Conservation (phyloP, 2,329 filamentous ascomycete species). For the Fusarium sarcochroum region DNA sequence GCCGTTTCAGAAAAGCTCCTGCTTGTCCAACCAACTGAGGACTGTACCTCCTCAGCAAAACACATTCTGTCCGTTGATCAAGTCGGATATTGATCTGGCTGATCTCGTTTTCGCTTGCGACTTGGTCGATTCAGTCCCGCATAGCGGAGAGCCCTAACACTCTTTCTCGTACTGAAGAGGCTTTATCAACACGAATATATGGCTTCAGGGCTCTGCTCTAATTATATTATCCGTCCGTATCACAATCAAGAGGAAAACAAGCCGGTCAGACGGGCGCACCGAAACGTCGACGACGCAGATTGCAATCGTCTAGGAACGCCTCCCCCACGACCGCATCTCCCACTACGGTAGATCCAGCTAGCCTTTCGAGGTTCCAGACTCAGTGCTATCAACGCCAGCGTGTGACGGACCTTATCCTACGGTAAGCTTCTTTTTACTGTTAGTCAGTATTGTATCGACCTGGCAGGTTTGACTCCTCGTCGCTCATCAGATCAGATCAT, state of each 20-base stretch:
- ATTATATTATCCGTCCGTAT: conserved; percentile 21
- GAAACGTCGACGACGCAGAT: conserved; percentile 29
- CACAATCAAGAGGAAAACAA: conserved; percentile 3
- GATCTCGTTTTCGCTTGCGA: conserved; percentile 2
- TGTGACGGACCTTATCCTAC: conserved; percentile 20
- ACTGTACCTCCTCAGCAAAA: neutral
- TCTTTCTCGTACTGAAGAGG: conserved; percentile 2
- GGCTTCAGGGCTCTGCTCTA: conserved; percentile 7
- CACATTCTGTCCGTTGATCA: neutral
- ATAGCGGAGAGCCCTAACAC: neutral
- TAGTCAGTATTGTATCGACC: neutral
- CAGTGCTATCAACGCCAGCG: conserved; percentile 16
- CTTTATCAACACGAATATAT: conserved; percentile 2
- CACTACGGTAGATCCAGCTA: conserved; percentile 26
- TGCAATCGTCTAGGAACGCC: conserved; percentile 25
- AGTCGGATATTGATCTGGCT: neutral
- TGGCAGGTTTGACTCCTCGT: neutral
- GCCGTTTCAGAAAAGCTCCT: conserved; percentile 15
- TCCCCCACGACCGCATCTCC: conserved; percentile 29
- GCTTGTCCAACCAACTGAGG: conserved; percentile 6
- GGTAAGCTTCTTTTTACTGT: conserved; percentile 35
- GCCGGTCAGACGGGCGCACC: conserved; percentile 30
- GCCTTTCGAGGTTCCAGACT: conserved; percentile 44
- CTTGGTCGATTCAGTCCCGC: neutral
- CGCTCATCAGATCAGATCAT: conserved; percentile 15